Evolutionary conservation across 2,329 filamentous ascomycete species (phyloP).

Genomic region (Paecilomyces sp.): DNA sequence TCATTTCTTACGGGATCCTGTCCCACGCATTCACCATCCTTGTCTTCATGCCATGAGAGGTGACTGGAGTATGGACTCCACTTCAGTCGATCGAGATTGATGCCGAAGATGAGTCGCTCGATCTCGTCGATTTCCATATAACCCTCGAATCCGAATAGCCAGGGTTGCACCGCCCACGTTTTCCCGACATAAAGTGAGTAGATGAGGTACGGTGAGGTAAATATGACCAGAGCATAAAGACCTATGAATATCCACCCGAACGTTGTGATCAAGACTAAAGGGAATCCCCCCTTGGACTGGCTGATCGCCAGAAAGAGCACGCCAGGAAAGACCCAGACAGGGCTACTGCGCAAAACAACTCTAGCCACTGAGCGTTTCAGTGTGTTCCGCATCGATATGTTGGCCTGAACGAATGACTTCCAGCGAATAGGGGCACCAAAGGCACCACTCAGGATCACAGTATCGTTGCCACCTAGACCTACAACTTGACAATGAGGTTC

Average conservation of each 20-base stretch:
- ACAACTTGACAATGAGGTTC: slow-evolving; percentile 35
- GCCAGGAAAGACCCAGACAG: background rate
- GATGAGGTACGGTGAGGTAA: slow-evolving; percentile 26
- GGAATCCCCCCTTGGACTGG: background rate
- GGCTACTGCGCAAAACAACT: background rate
- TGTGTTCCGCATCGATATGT: slow-evolving; percentile 16
- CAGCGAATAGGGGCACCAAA: slow-evolving; percentile 37
- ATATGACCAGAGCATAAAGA: slow-evolving; percentile 13
- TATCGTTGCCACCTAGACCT: slow-evolving; percentile 36
- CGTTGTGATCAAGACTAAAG: too few species aligned
- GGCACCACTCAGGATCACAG: slow-evolving; percentile 37
- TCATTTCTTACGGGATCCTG: slow-evolving; percentile 23
- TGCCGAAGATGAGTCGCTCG: slow-evolving; percentile 33
- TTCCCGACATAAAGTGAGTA: slow-evolving; percentile 32
- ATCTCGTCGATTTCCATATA: slow-evolving; percentile 32
- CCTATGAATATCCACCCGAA: background rate
- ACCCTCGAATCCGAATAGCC: slow-evolving; percentile 39
- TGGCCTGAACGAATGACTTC: slow-evolving; percentile 33
- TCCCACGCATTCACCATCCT: slow-evolving; percentile 18
- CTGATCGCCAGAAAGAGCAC: background rate
- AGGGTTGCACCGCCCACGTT: slow-evolving; percentile 34
- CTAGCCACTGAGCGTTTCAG: slow-evolving; percentile 19
- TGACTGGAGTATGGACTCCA: slow-evolving; percentile 28
- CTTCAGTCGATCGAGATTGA: slow-evolving; percentile 23
- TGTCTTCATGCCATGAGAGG: slow-evolving; percentile 24